A percentile compares a stretch with the other conserved stretches of the same genome.
phyloP scores from a whole-genome alignment of 805 yeast species.

The Metschnikowia cubensis region DNA sequence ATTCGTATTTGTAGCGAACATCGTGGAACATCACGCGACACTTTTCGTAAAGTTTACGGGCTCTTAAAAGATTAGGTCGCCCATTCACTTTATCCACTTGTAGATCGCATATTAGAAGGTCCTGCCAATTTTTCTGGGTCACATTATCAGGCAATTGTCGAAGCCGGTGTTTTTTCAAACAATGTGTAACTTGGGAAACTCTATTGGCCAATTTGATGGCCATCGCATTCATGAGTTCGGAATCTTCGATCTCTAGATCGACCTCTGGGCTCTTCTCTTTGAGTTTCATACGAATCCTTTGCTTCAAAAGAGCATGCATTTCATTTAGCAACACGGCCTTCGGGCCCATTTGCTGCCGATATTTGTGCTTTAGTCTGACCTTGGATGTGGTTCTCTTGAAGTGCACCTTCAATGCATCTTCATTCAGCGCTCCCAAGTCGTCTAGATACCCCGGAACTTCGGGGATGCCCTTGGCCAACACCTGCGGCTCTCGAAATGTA shows the following conservation, averaged over 20 bases:
- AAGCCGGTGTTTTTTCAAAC: neutral
- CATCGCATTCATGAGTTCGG: constrained; percentile 7
- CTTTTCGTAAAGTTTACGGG: constrained; percentile 18
- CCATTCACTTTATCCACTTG: constrained; percentile 1
- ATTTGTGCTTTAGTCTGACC: constrained; percentile 3
- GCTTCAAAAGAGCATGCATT: constrained; percentile 12
- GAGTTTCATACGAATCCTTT: constrained; percentile 5
- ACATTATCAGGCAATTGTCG: neutral
- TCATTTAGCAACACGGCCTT: constrained; percentile 15
- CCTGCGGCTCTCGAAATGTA: constrained; percentile 1
- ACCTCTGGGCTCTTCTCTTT: neutral
- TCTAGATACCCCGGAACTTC: neutral
- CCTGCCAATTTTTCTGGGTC: constrained; percentile 14
- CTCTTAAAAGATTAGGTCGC: constrained; percentile 6
- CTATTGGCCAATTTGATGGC: constrained; percentile 14
- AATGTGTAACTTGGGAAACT: constrained; percentile 5
- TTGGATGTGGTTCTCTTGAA: neutral
- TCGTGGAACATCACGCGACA: constrained; percentile 27
- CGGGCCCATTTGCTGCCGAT: constrained; percentile 6
- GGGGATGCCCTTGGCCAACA: neutral
- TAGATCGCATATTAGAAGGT: constrained; percentile 11
- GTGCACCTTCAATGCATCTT: neutral
- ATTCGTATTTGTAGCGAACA: constrained; percentile 26
- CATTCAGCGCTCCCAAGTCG: neutral
- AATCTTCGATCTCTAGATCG: constrained; percentile 3